These are phyloP conservation scores for Scheffersomyces insectosa DNA, from an alignment of 1,139 yeast genomes.

Conservation along the genomic window DNA sequence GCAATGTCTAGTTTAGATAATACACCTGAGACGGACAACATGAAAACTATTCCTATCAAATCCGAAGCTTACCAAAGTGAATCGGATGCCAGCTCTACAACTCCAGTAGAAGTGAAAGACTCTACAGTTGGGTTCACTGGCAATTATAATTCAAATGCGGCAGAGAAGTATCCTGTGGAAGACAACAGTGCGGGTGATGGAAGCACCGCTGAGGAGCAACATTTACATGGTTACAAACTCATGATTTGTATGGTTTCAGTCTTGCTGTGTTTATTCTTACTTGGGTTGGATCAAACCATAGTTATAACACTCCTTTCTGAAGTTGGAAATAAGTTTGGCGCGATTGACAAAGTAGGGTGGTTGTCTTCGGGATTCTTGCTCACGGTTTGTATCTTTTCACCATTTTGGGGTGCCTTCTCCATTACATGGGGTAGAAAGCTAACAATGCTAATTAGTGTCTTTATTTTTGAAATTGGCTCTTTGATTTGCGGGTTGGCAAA, in stretches of 20 bases:
- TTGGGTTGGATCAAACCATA: slow-evolving; percentile 19
- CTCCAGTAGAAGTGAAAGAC: background rate
- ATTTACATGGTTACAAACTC: slow-evolving; percentile 10
- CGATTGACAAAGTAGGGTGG: slow-evolving; percentile 16
- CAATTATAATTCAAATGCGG: too few relatives aligned
- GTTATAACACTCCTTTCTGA: slow-evolving; percentile 15
- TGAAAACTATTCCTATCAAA: background rate
- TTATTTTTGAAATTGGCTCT: slow-evolving; percentile 16
- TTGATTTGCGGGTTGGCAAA: slow-evolving; percentile 13
- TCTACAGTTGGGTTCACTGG: background rate
- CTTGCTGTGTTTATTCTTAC: slow-evolving; percentile 12
- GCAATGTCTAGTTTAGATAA: too few relatives aligned
- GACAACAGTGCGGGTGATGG: slow-evolving; percentile 22
- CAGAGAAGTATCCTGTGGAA: background rate
- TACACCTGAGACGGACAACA: too few relatives aligned
- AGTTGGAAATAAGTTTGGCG: slow-evolving; percentile 13
- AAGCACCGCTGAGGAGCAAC: slow-evolving; percentile 15
- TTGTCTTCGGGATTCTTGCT: slow-evolving; percentile 15
- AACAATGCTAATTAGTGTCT: slow-evolving; percentile 11
- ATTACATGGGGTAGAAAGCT: slow-evolving; percentile 17
- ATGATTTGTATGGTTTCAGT: slow-evolving; percentile 6
- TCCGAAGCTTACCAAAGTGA: background rate
- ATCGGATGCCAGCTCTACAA: background rate
- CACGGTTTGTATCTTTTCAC: slow-evolving; percentile 15
- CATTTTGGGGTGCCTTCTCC: slow-evolving; percentile 16